A percentile compares a stretch with the other conserved stretches of the same genome.
phyloP scores from a whole-genome alignment of 495 filamentous ascomycete species.

The Lichina pygmaea region DNA sequence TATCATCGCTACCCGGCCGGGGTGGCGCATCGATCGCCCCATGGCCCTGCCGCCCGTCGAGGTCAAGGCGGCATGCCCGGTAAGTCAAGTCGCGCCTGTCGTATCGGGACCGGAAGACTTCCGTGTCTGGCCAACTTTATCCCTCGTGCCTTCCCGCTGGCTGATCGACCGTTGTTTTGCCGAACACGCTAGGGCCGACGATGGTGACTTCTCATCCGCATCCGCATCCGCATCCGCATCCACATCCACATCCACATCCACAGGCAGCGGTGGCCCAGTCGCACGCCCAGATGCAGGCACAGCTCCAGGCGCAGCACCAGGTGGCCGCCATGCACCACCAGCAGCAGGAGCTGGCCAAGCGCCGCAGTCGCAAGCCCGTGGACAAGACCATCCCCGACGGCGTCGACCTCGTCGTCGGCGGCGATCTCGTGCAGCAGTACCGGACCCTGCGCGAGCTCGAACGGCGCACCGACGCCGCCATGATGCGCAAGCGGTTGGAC shows the following conservation, averaged over 20 bases:
- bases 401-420: constrained; percentile 50
- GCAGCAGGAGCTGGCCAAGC: constrained; percentile 38
- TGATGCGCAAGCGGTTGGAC: constrained; percentile 81
- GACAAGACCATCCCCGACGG: constrained; percentile 87
- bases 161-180: too few species aligned
- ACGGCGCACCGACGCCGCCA: constrained; percentile 72
- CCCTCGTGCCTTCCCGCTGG: too few species aligned
- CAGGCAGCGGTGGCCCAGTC: background rate
- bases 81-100: too few species aligned
- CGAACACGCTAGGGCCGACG: constrained; percentile 1
- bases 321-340: constrained; percentile 16
- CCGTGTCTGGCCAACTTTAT: too few species aligned
- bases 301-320: constrained; percentile 19
- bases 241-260: background rate
- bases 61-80: background rate
- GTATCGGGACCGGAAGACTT: too few species aligned
- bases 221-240: background rate
- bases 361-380: constrained; percentile 63
- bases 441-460: constrained; percentile 62
- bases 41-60: background rate
- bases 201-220: constrained; percentile 2
- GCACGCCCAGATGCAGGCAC: constrained; percentile 14
- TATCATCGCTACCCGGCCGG: background rate
- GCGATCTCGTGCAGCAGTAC: constrained; percentile 64
- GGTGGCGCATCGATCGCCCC: background rate